Evolutionary conservation across 441 rosid genomes (phyloP), one percentile per base, ranked within the genome.

Genomic region (Omphalea diandra): DNA sequence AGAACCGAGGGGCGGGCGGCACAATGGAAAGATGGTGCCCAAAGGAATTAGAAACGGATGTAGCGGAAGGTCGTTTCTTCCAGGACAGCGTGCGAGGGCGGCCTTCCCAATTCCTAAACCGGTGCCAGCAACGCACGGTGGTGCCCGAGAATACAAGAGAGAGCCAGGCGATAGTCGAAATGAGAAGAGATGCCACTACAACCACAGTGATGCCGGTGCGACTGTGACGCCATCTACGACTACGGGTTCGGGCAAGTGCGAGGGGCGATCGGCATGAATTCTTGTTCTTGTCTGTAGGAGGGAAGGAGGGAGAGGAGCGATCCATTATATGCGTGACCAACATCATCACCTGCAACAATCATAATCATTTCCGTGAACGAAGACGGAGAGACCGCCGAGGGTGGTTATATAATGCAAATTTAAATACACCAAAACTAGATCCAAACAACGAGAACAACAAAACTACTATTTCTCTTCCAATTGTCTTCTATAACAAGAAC

Each of bases 81-180:
- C 69, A 59, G 9, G 57, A 62, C 18, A 66, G 44, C 56, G 54
- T 29, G 31, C 18, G 75, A 46, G 83, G 88, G 1, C 82, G 61
- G 53, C 83, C 83, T 78, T 88, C 91, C 88, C 90, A 82, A 43
- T 83, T 78, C 72, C 62, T 80, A 29, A 87, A 71, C 57, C 85
- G 84, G 57, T 81, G 80, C 86, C 86, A 85, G 67, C 84, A 76
- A 38, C 79, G 89, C 53, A 76, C 73, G 63, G 85, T 84, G 68
- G 91, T 73, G 63, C 86, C 80, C 3, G 94, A 87, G 81, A 89
- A 91, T 40, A 93, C 87, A 46, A 93, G 90, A 41, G 93, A 91
- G 36, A 91, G 80, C 97, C 98, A 93, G 9, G 91, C 94, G 59
- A 81, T 73, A 80, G 93, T 83, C 44, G 90, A 77, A 67, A 93